A percentile compares a stretch with the other conserved stretches of the same genome.
These are phyloP conservation scores for Alternaria brassicae DNA, from an alignment of 2,329 filamentous ascomycete species.

Conservation along the genomic window DNA sequence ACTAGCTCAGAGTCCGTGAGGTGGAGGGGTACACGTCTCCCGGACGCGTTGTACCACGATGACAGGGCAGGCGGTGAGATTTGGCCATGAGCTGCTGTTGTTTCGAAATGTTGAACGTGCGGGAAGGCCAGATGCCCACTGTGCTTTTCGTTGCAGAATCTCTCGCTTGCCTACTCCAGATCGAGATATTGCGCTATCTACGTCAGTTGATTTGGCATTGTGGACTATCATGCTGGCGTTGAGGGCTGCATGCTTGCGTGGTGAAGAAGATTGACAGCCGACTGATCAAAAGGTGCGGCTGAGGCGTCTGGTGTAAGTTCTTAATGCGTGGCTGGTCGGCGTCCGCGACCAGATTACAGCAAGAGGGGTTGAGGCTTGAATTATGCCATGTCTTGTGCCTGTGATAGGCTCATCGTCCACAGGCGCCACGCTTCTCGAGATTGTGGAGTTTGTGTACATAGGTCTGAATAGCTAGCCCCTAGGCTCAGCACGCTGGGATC, in stretches of 20 bases:
- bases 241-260: constrained; percentile 5
- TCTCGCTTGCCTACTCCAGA: neutral
- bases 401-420: constrained; percentile 19
- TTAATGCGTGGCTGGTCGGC: constrained; percentile 16
- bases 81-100: constrained; percentile 1
- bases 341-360: constrained; percentile 16
- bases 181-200: neutral
- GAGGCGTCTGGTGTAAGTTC: constrained; percentile 14
- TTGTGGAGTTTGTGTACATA: constrained; percentile 18
- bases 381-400: neutral
- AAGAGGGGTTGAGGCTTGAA: constrained; percentile 10
- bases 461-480: constrained; percentile 22
- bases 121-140: neutral
- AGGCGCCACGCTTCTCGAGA: constrained; percentile 11
- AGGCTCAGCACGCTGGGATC: constrained; percentile 24
- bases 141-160: constrained; percentile 3
- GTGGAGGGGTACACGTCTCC: constrained; percentile 7
- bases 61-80: constrained; percentile 11
- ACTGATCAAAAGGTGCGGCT: constrained; percentile 9
- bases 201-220: neutral
- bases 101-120: constrained; percentile 2
- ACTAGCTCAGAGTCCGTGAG: constrained; percentile 3
- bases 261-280: neutral
- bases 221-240: neutral
- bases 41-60: neutral